Base-by-base conservation (phyloP, 805 yeast genomes). In the Yarrowia alimentaria region DNA sequence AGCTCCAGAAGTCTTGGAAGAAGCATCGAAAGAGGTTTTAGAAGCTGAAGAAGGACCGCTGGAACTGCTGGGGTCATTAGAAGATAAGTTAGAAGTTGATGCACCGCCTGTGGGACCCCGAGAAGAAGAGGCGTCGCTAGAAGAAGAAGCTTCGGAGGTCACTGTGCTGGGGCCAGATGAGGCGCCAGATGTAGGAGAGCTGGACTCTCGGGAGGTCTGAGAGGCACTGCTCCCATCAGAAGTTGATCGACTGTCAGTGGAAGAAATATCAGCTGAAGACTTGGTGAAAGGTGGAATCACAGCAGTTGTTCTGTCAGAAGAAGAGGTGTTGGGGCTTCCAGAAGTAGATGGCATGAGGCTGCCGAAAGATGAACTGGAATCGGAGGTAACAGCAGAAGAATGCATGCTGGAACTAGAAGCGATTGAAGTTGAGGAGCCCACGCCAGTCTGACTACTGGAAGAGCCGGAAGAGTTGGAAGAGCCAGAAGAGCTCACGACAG, bases 361-460 rank as follows among this genome's bases (percentile, higher is more conserved):
- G 40, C 21, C 16, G 42, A 35, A 35, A 35, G 42, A 35, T 14
- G 42, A 35, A 3, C 29, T 22, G 19, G 29, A 20, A 6, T 17
- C 30, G 17, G 43, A 24, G 1, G 43, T 37, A 29, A 17, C 43
- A 30, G 43, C 43, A 17, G 43, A 37, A 17, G 43, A 37, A 37
- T 37, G 43, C 43, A 37, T 21, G 43, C 43, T 30, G 43, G 43
- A 24, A 12, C n/a, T n/a, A n/a, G n/a, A n/a, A n/a, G n/a, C n/a
- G n/a, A n/a, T n/a, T n/a, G n/a, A 21, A 21, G 24, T 7, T 14
- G 42, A 35, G 16, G 29, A 10, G 13, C 21, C 19, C 29, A 16
- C 11, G 29, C 14, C 20, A 3, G 42, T n/a, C n/a, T n/a, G n/a
- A n/a, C n/a, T n/a, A 31, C 34, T 31, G 12, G 35, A 31, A 12